Evolutionary conservation across 768 basidiomycete genomes (phyloP), one percentile per base, ranked within the genome.

Genomic region (Ramaria sp.): DNA sequence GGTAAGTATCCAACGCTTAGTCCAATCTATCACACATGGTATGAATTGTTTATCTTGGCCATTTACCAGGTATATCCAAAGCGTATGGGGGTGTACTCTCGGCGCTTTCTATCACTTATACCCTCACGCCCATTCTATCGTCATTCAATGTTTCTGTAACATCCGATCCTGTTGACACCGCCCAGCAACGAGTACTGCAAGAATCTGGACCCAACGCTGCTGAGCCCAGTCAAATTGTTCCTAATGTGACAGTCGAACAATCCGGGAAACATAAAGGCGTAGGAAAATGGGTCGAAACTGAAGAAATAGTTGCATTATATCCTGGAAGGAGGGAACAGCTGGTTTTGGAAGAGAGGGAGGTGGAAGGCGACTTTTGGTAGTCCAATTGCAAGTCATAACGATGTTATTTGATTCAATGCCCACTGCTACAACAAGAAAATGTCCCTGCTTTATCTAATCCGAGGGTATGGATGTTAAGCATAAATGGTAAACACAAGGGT

Each of bases 51-150:
- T n/a, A 59, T 59, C n/a, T 60, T 19, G 15, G 0, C 41, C 27
- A 30, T 47, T 9, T 43, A 34, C 34, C 60, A 87, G 88, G 91
- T n/a, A 94, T 95, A 51, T 93, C 91, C 4, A 89, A 88, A 66
- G 94, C 94, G 1, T 97, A 96, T 63, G 93, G 91, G n/a, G 95
- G 95, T 12, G 83, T 81, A 0, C 74, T 96, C 5, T 94, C 93
- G 1, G 91, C 93, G 3, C 71, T 97, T 11, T 89, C 88, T 13
- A 84, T 97, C 56, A 77, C 86, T 37, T 95, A 97, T 71, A 85
- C 81, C 1, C 77, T 96, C 24, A 81, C 80, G 9, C 90, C 90
- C 2, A 80, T 51, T 62, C 68, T 17, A 59, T 66, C 22, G 9
- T 51, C 22, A 27, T 57, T 9, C 45, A 60, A 41, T 30, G 60